Base-by-base conservation (phyloP, 106 monocot genomes). In the Dendrobium nobile region DNA sequence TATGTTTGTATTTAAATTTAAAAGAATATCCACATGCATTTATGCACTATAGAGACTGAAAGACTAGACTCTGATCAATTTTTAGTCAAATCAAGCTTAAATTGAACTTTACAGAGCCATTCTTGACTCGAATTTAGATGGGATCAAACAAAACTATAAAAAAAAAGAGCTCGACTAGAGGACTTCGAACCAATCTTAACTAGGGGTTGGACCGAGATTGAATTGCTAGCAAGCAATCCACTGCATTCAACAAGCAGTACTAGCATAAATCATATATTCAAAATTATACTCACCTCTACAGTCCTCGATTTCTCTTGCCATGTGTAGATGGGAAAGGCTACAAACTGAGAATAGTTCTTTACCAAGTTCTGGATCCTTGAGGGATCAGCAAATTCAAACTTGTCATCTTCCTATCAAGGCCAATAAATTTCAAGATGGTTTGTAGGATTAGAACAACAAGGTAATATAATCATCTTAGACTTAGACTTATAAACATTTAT, bases 301-400 rank as follows among this genome's bases (percentile, higher is more conserved):
- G 88, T 98, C 68, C 94, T 91, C 72, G 98, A 95, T 80, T 98
- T 98, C 80, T 98, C 98, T 79, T 95, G 91, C 91, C 94, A 95
- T 17, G 98, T 95, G 83, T 88, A 93, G 51, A 98, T 98, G 64
- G 98, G 98, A 80, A 98, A 98, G 51, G 98, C 87, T 2, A 98
- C 95, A 88, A 98, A 98, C 80, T 98, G 98, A 45, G 98, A 98
- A 84, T 98, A 98, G 78, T 98, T 98, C 89, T 98, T 98, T 11
- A 98, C 98, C 54, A 98, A 70, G 54, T 79, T 86, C 79, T 95
- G 94, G 54, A 95, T 90, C 82, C 85, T 95, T 41, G 87, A 79
- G 27, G 98, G 95, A 7, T 98, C 95, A 0, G 92, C 83, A 87
- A 91, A 98, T 82, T 98, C 98, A 76, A 86, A 95, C 79, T 98